phyloP scores from a whole-genome alignment of 192 early-diverging fungal genomes.

The Chytriomyces confervae region DNA sequence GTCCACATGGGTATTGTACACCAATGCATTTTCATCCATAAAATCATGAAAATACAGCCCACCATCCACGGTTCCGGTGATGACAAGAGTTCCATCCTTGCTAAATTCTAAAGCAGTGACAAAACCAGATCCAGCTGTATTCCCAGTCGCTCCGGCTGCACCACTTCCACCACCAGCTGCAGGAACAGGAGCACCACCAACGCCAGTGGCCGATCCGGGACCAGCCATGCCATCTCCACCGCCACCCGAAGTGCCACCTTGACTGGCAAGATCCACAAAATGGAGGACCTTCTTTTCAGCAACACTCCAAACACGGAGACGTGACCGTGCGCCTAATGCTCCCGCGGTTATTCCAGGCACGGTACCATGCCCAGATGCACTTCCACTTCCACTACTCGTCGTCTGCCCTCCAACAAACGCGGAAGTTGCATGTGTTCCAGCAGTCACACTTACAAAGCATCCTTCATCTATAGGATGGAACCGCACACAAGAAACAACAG shows the following conservation, averaged over 20 bases:
- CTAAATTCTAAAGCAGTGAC: constrained; percentile 83
- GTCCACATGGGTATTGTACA: constrained; percentile 83
- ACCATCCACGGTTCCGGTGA: constrained; percentile 78
- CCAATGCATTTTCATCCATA: constrained; percentile 58
- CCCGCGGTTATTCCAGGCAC: constrained; percentile 31
- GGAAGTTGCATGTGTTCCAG: too few species aligned
- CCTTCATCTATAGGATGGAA: constrained; percentile 88
- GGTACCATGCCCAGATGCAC: too few species aligned
- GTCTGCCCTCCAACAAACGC: too few species aligned
- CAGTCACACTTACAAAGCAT: constrained; percentile 77
- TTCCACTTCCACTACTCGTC: too few species aligned
- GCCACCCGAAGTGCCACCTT: neutral
- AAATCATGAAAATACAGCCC: constrained; percentile 84
- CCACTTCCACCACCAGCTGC: neutral
- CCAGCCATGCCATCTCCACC: constrained; percentile 24
- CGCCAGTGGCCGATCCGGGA: neutral
- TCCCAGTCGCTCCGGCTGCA: neutral
- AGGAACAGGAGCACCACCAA: neutral
- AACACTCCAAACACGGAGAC: constrained; percentile 83
- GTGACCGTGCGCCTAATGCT: constrained; percentile 56
- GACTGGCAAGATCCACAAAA: constrained; percentile 77
- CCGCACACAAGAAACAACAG: constrained; percentile 76
- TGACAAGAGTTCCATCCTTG: constrained; percentile 70
- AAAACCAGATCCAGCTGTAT: constrained; percentile 30
- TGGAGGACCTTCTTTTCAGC: constrained; percentile 75